Evolutionary conservation across 768 basidiomycete species (phyloP).

Genomic region (Termitomyces sp.): DNA sequence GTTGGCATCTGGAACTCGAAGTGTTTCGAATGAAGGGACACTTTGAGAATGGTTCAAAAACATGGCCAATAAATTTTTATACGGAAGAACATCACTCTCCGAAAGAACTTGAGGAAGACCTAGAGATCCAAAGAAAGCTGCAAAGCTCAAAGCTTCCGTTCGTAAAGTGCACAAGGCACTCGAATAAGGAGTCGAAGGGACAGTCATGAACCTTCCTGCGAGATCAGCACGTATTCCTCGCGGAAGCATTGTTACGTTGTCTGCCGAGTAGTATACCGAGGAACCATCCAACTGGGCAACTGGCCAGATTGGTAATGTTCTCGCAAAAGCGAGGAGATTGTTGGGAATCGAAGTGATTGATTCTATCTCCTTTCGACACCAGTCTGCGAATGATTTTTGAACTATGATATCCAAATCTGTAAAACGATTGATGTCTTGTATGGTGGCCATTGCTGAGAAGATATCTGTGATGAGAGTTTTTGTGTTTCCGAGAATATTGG

Average conservation of each 20-base stretch:
- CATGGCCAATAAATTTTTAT: slow-evolving; percentile 1
- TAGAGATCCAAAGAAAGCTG: not conserved
- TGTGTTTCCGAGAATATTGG: slow-evolving; percentile 9
- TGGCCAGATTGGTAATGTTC: slow-evolving; percentile 22
- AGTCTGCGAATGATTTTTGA: slow-evolving; percentile 21
- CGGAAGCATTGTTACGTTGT: slow-evolving; percentile 19
- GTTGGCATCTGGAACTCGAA: slow-evolving; percentile 30
- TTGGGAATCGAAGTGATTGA: not conserved
- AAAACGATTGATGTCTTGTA: slow-evolving; percentile 6
- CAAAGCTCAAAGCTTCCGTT: not conserved
- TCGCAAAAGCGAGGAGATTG: slow-evolving; percentile 14
- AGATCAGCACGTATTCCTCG: slow-evolving; percentile 7
- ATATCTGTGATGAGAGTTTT: slow-evolving; percentile 12
- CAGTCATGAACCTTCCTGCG: slow-evolving; percentile 2
- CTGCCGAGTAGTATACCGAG: slow-evolving; percentile 8
- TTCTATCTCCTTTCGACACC: slow-evolving; percentile 21
- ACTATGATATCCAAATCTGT: slow-evolving; percentile 10
- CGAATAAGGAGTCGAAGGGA: not conserved
- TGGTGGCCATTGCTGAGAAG: slow-evolving; percentile 10
- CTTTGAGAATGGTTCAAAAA: not conserved
- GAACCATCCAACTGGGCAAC: slow-evolving; percentile 23
- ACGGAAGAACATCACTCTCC: not conserved
- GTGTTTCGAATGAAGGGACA: not conserved
- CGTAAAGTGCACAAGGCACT: not conserved
- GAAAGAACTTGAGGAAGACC: slow-evolving; percentile 7